Evolutionary conservation across 2,329 filamentous ascomycete genomes (phyloP), one percentile per base, ranked within the genome.

Genomic region (Verticillium tricorpus): DNA sequence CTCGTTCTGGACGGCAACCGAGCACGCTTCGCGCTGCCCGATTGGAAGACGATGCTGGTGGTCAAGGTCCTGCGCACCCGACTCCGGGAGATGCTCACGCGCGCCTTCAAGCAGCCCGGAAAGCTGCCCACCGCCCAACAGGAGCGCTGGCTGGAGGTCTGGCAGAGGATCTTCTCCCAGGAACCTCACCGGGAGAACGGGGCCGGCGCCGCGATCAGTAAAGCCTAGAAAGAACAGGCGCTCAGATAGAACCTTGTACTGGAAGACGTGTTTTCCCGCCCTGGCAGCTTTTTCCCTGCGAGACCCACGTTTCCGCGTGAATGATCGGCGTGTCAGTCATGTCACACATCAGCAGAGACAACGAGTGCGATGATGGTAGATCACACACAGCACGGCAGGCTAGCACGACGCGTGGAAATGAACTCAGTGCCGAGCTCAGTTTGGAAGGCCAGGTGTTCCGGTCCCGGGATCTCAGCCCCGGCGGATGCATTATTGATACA

Each of bases 21-120:
- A 34, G 85, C 94, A 57, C 86, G 92, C 57, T 97, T 98, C 72
- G 85, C 89, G 25, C 84, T 96, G 1, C 84, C 88, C 5, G 91
- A 96, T 71, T 98, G 94, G 93, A 96, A 93, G 76, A 89, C 89
- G 0, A 89, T 95, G 82, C 85, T 97, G 39, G 93, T 90, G n/a
- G 78, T 99, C 70, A 97, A 97, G 76, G 86, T 88, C 6, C 78
- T 98, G 60, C 85, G 92, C 22, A 79, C 82, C 2, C 84, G 90
- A 31, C 79, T 97, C 19, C 87, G 89, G 66, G 92, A 96, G 67
- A 85, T 96, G 50, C 80, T 96, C 56, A 86, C 85, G 1, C 82
- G 84, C 34, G 83, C 85, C 25, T 93, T 96, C 78, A 89, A 86
- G 74, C 83, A 80, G 66, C 87, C 87, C 0, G 86, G 86, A 12